Percentiles rank a stretch among this genome's conserved stretches.
These are phyloP conservation scores for Metarhizium humberi DNA, from an alignment of 2,329 filamentous ascomycete species.

Conservation along the genomic window DNA sequence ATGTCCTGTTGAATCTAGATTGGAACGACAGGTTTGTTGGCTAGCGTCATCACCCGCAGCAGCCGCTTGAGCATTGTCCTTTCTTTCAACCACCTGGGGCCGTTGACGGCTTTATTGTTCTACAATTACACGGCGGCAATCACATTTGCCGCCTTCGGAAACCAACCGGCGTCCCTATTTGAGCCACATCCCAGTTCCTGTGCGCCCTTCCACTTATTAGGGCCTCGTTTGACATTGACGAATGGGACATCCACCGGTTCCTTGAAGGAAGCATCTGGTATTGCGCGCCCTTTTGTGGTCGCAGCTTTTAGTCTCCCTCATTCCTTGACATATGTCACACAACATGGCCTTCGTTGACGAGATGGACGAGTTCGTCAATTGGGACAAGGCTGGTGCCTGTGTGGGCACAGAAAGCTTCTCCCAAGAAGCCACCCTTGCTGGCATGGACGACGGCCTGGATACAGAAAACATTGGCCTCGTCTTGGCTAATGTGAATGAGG, in stretches of 20 bases:
- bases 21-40: neutral
- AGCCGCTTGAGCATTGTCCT: neutral
- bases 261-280: slow-evolving; percentile 4
- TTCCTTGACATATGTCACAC: slow-evolving; percentile 9
- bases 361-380: slow-evolving; percentile 56
- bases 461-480: slow-evolving; percentile 40
- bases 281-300: neutral
- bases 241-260: slow-evolving; percentile 8
- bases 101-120: neutral
- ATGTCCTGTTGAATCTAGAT: neutral
- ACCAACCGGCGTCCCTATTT: neutral
- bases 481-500: slow-evolving; percentile 45
- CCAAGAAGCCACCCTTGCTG: slow-evolving; percentile 23
- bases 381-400: slow-evolving; percentile 40
- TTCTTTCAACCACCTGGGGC: neutral
- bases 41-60: neutral
- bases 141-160: neutral
- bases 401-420: slow-evolving; percentile 22
- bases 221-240: slow-evolving; percentile 3
- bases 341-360: slow-evolving; percentile 35
- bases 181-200: neutral
- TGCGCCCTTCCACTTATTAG: neutral
- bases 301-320: slow-evolving; percentile 9
- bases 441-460: slow-evolving; percentile 22
- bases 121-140: neutral